phyloP scores from a whole-genome alignment of 192 early-diverging fungal genomes.

The Radiomyces spectabilis region DNA sequence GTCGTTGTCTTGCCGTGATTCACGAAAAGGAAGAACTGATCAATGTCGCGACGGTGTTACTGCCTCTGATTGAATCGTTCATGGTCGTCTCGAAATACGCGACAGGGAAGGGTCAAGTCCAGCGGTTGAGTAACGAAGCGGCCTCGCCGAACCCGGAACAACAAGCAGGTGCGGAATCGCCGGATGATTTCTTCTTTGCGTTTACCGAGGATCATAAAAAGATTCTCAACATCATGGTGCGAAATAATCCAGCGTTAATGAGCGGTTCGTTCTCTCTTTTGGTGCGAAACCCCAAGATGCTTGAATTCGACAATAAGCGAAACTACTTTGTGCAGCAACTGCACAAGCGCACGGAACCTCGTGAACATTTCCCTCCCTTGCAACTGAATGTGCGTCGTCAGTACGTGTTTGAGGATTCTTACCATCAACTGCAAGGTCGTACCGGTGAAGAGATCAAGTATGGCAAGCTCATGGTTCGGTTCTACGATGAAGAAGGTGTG shows the following conservation, averaged over 20 bases:
- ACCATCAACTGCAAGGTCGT: conserved; percentile 84
- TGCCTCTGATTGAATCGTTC: conserved; percentile 94
- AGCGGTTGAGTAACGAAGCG: background rate
- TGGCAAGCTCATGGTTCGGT: conserved; percentile 87
- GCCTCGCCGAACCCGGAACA: background rate
- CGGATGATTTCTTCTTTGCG: conserved; percentile 66
- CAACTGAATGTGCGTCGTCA: conserved; percentile 88
- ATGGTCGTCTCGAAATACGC: conserved; percentile 97
- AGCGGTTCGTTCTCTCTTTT: conserved; percentile 94
- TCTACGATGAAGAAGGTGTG: conserved; percentile 95
- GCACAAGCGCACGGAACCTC: conserved; percentile 65
- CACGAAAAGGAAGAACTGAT: conserved; percentile 73
- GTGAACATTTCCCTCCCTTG: conserved; percentile 63
- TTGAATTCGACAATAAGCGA: conserved; percentile 99
- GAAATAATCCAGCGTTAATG: conserved; percentile 93
- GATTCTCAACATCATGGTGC: conserved; percentile 95
- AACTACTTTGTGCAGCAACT: conserved; percentile 96
- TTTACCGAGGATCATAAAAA: conserved; percentile 95
- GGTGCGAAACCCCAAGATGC: conserved; percentile 94
- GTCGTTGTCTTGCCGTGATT: conserved; percentile 65
- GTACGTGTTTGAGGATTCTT: conserved; percentile 96
- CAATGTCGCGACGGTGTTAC: conserved; percentile 84
- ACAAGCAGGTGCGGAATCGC: background rate
- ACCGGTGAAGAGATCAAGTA: conserved; percentile 91
- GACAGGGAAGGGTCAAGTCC: conserved; percentile 24